A percentile compares a stretch with the other conserved stretches of the same genome.
phyloP scores from a whole-genome alignment of 164 flowering plant genomes.

The Nymphaea thermarum region DNA sequence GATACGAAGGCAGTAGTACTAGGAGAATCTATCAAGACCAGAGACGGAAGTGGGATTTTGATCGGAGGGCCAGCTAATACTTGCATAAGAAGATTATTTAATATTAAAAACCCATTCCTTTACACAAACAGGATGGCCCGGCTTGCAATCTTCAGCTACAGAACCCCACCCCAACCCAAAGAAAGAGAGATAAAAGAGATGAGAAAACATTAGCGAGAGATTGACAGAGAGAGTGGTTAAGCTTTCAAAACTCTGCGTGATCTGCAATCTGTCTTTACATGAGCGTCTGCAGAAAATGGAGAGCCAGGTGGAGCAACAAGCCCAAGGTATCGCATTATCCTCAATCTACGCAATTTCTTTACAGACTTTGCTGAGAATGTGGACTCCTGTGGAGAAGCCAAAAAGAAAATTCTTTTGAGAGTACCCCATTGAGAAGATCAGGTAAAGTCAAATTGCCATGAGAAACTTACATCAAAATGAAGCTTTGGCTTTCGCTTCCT shows the following conservation, averaged over 20 bases:
- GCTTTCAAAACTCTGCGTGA: slow-evolving; percentile 6
- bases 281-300: slow-evolving; percentile 23
- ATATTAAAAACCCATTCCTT: too few species aligned
- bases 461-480: slow-evolving; percentile 39
- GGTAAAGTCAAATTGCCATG: background rate
- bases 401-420: background rate
- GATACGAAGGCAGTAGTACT: too few species aligned
- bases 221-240: background rate
- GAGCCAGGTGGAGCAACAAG: slow-evolving; percentile 45
- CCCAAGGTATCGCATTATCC: slow-evolving; percentile 48
- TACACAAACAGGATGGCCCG: too few species aligned
- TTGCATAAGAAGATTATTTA: too few species aligned
- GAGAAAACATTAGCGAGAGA: background rate
- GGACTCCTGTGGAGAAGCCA: slow-evolving; percentile 17
- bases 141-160: too few species aligned
- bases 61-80: too few species aligned
- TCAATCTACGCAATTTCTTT: slow-evolving; percentile 27
- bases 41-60: too few species aligned
- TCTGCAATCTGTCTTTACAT: slow-evolving; percentile 8
- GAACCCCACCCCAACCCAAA: too few species aligned
- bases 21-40: too few species aligned
- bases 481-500: slow-evolving; percentile 38
- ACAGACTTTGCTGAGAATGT: slow-evolving; percentile 15
- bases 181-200: too few species aligned
- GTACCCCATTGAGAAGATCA: background rate